A percentile compares a stretch with the other conserved stretches of the same genome.
Evolutionary conservation across 768 basidiomycete species (phyloP).

Genomic region (button mushroom (Agaricus bisporus)): DNA sequence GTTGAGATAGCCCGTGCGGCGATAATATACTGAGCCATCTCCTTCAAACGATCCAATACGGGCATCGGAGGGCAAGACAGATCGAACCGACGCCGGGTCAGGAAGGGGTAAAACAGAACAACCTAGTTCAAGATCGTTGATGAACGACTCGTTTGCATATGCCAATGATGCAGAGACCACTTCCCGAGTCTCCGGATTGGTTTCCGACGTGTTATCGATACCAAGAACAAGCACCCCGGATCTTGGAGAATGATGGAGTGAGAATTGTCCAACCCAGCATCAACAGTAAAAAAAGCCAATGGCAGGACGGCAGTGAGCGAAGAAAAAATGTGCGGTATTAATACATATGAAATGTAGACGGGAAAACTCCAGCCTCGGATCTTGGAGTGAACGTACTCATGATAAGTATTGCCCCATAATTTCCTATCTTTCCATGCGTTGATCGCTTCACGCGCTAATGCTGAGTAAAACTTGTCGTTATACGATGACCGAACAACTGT

Average conservation of each 20-base stretch:
- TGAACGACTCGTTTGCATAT: constrained; percentile 50
- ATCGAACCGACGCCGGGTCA: constrained; percentile 33
- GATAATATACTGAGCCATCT: constrained; percentile 19
- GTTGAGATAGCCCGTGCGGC: constrained; percentile 54
- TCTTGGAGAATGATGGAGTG: constrained; percentile 27
- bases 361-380: constrained; percentile 12
- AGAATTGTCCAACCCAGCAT: neutral
- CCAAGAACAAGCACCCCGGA: constrained; percentile 66
- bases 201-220: constrained; percentile 16
- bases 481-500: constrained; percentile 60
- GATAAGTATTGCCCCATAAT: constrained; percentile 70
- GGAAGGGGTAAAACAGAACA: constrained; percentile 38
- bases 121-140: constrained; percentile 59
- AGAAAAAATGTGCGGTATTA: constrained; percentile 2
- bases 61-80: constrained; percentile 40
- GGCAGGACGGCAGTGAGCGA: neutral
- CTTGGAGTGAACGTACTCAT: constrained; percentile 53
- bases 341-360: neutral
- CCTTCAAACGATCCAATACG: constrained; percentile 28
- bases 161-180: constrained; percentile 10
- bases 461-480: constrained; percentile 59
- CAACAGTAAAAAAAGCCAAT: neutral
- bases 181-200: neutral
- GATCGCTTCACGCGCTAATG: constrained; percentile 74
- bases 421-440: constrained; percentile 60